Base-by-base conservation (phyloP, 2,329 filamentous ascomycete species). In the Beauveria medogensis region DNA sequence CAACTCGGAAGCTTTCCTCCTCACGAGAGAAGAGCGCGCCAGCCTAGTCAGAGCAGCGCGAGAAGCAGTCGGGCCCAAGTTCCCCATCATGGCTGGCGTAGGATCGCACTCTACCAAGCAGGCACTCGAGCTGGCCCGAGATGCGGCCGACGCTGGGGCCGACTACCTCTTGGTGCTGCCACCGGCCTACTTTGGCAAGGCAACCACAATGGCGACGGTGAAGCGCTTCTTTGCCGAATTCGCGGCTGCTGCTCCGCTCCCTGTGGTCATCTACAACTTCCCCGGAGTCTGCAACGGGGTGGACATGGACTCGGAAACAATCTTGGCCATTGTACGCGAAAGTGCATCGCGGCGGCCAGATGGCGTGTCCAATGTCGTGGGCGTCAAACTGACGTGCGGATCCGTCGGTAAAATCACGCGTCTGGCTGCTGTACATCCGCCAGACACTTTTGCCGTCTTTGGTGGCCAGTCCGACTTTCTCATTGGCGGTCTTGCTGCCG, bases 191-290 rank as follows among this genome's bases (percentile, higher is more conserved):
- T 37, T 37, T 37, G 34, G 34, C 34, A 37, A 37, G 34, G 34
- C 34, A 5, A 37, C 34, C 12, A 16, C 34, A 5, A 37, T 37
- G 34, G 34, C 12, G 12, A 37, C 34, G 34, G 34, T 37, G 34
- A 37, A 37, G 34, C 52, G 34, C 54, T 89, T 88, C 75, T 88
- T 80, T 67, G 72, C 73, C 52, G 80, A 87, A 34, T 74, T 88
- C 3, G 82, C 83, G 0, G 70, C 71, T n/a, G 71, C 74, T 55
- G 77, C 76, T 2, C 72, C 78, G 2, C 70, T 89, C 3, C 85
- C 85, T 0, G 75, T 88, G 37, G 78, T 89, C 46, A 72, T 89
- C 16, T 88, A 88, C 72, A 88, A 89, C 71, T 89, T 89, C 72
- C 87, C 87, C 0, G 83, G 77, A 14, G 85, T 89, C 22, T 87